Evolutionary conservation across 495 filamentous ascomycete species (phyloP), one percentile per base, ranked within the genome.

Genomic region (Tuber aestivum): DNA sequence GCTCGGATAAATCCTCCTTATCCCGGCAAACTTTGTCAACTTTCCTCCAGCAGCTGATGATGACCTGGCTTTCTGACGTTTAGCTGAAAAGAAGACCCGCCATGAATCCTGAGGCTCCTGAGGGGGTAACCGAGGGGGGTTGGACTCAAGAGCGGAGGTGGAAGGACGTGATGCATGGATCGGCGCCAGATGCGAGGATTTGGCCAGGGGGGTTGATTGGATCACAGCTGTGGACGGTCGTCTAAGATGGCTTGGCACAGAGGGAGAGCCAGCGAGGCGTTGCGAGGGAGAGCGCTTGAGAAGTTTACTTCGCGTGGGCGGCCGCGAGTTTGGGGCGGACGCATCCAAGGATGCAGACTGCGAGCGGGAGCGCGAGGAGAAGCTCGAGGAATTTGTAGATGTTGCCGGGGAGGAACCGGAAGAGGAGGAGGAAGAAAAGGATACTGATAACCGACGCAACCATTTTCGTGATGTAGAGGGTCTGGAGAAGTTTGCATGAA

Each of bases 281-380:
- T 90, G 86, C 69, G 94, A 92, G 20, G 90, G 87, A 69, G 90
- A 86, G 74, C 95, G 90, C 85, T 97, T 98, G 42, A 97, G 91
- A 38, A 97, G 86, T 84, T 96, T 97, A 84, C 97, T 97, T 23
- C 81, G 76, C 44, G 81, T 83, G 21, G 78, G 78, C 61, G 81
- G 81, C 70, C 81, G 81, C 41, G 81, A 81, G 71, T 72, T 81
- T 27, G 78, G 78, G 20, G 77, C 79, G 68, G 78, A 72, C 38
- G 74, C 78, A 48, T 77, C 69, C 27, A 78, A 74, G 7, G 78
- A 80, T 41, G 76, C 74, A 32, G 81, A 74, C 42, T 72, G 70
- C 40, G 81, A 83, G 35, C 74, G 75, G 32, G 78, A 78, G 20
- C 76, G 82, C 32, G 81, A 82, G n/a, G 74, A 72, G 40, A 81